phyloP scores from a whole-genome alignment of 352 stramenopile genomes.

The Pythium phragmiticola region DNA sequence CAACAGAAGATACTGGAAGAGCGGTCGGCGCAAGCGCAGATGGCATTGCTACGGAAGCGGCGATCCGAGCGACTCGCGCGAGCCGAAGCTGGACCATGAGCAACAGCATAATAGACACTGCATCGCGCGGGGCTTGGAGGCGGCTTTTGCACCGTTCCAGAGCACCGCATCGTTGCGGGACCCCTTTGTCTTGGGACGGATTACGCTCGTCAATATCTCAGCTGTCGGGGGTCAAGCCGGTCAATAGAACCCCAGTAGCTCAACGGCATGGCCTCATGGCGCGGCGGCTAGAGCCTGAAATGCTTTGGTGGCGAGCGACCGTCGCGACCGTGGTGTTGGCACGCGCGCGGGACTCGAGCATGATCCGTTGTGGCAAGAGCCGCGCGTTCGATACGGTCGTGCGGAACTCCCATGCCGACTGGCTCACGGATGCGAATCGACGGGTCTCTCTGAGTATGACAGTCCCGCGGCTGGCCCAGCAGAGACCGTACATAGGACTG shows the following conservation, averaged over 20 bases:
- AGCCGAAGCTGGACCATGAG: not conserved
- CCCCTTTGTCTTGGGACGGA: slow-evolving; percentile 1
- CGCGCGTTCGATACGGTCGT: slow-evolving; percentile 17
- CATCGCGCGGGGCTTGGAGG: slow-evolving; percentile 13
- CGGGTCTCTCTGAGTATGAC: too few species aligned
- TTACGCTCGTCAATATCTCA: slow-evolving; percentile 30
- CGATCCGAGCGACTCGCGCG: slow-evolving; percentile 16
- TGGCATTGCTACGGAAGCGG: slow-evolving; percentile 12
- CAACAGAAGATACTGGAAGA: slow-evolving; percentile 32
- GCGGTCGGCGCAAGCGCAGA: slow-evolving; percentile 5
- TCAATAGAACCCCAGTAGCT: slow-evolving; percentile 33
- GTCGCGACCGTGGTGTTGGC: slow-evolving; percentile 1
- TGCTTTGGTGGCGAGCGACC: slow-evolving; percentile 13
- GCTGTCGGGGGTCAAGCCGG: slow-evolving; percentile 32
- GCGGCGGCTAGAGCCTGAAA: slow-evolving; percentile 6
- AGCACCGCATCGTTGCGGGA: slow-evolving; percentile 9
- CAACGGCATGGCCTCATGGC: slow-evolving; percentile 26
- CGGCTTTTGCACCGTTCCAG: slow-evolving; percentile 22
- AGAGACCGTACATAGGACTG: too few species aligned
- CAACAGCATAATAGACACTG: slow-evolving; percentile 25
- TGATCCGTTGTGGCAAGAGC: slow-evolving; percentile 8
- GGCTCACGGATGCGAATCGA: too few species aligned
- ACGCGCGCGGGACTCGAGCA: slow-evolving; percentile 27
- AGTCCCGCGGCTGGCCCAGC: too few species aligned
- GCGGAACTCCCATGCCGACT: not conserved